Base-by-base conservation (phyloP, 495 filamentous ascomycete species). In the Ramalina peruviana region DNA sequence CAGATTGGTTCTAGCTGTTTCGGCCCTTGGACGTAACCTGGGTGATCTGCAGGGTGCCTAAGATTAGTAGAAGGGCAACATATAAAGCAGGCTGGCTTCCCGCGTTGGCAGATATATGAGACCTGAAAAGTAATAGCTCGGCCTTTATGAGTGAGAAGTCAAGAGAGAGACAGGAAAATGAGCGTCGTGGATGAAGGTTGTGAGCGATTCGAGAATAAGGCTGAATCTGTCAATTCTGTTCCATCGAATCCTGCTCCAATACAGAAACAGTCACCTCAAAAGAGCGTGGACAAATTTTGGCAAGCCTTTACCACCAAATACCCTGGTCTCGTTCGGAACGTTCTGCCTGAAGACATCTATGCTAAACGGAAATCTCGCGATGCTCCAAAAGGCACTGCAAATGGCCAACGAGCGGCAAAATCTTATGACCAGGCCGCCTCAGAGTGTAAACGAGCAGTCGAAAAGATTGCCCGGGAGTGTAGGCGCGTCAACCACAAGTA, bases 401-500 rank as follows among this genome's bases (percentile, higher is more conserved):
- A 69, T 33, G 72, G 72, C 40, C 67, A 77, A 53, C 74, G 76
- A 56, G 74, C 79, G 13, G 70, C 70, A 4, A 72, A 69, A 38
- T 83, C 80, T 4, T 93, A 86, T 58, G 78, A 88, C 44, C 76
- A 88, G 56, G 87, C 86, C 2, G 75, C 71, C 17, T 71, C 68
- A 4, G 73, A 76, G 43, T 95, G 90, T 66, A 65, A 67, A 48
- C 71, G 70, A 40, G 86, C 88, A 46, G 88, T 95, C 6, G 78
- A 76, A 30, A 82, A 86, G 58, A 94, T 95, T 58, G 77, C 83
- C 9, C 79, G 73, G 54, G 88, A 94, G 64, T 95, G 88, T 63
- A 70, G 79, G 21, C 74, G 85, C 9, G 70, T 92, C 51, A 95
- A 96, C 62, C 81, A 87, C 60, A 94, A 90, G 63, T 96, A 94